Evolutionary conservation across 345 rosid species (phyloP), one percentile per base, ranked within the genome.

Genomic region (Eucalyptus viminalis): DNA sequence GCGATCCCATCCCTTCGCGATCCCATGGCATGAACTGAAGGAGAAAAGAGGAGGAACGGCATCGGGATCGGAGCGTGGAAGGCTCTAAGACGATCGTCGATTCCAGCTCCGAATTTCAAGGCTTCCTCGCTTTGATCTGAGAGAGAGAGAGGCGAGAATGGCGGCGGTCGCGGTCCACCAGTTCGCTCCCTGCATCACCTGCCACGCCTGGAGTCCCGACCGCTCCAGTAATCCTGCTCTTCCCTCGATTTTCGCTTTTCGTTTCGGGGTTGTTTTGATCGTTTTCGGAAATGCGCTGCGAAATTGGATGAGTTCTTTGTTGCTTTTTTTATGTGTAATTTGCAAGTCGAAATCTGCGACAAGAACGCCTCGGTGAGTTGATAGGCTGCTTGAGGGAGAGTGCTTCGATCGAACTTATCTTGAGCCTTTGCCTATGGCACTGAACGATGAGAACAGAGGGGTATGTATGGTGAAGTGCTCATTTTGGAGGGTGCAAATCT

Each of bases 141-240:
- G 67, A 51, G 62, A 34, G 27, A 76, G 83, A 40, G 85, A 40
- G 85, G 88, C 58, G 49, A 88, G 88, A 87, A 98, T 97, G 99
- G 97, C 98, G 72, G 93, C 93, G 81, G 89, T 94, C 58, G 92
- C 95, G 58, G 96, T 95, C 92, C 97, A 97, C 87, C 97, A 96
- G 90, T 93, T 97, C 86, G 96, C 99, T n/a, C 95, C 93, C 88
- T 95, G 95, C 94, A 95, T 98, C 92, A 96, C 98, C 90, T 97
- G 98, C 92, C 99, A 98, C 91, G 96, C 99, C 86, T 98, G 99
- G 99, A 96, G 97, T 93, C 97, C 98, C 86, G 98, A 97, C 94
- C 95, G 89, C 91, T 95, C 99, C 12, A 95, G 99, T 98, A 92
- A 87, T 40, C 27, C 58, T 54, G 56, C 60, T 86, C 44, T 29